Evolutionary conservation across 2,329 filamentous ascomycete species (phyloP).

Genomic region (Apiospora rasikravindrae): DNA sequence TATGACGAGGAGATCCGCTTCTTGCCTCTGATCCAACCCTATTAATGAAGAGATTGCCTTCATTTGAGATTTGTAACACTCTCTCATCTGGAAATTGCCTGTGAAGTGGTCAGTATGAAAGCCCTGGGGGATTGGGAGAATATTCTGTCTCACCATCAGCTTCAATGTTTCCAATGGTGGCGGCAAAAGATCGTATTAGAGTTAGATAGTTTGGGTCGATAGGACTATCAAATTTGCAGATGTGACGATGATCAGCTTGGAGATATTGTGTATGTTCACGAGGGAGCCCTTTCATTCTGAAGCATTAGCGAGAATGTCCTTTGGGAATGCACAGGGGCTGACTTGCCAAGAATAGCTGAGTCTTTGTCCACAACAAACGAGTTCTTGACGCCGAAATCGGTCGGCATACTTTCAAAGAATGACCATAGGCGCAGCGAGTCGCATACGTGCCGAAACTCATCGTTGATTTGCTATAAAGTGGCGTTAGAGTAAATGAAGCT

Average conservation of each 20-base stretch:
- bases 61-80: not conserved
- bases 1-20: not conserved
- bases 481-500: constrained; percentile 27
- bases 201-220: constrained; percentile 35
- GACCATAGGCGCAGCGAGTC: constrained; percentile 38
- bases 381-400: constrained; percentile 30
- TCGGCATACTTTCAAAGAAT: constrained; percentile 41
- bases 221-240: constrained; percentile 39
- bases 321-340: not conserved
- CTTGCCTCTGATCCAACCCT: constrained; percentile 6
- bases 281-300: constrained; percentile 30
- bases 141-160: constrained; percentile 26
- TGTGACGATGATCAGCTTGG: constrained; percentile 37
- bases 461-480: constrained; percentile 37
- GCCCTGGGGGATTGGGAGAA: no score
- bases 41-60: not conserved
- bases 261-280: constrained; percentile 24
- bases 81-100: not conserved
- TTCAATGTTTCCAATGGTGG: constrained; percentile 27
- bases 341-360: constrained; percentile 39
- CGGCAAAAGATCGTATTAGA: constrained; percentile 32
- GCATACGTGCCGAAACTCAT: constrained; percentile 37
- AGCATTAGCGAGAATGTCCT: not conserved
- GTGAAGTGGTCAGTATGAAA: not conserved
- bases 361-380: constrained; percentile 39